A percentile compares a stretch with the other conserved stretches of the same genome.
Evolutionary conservation across 305 asterid species (phyloP).

Genomic region (Fraxinus nigra): DNA sequence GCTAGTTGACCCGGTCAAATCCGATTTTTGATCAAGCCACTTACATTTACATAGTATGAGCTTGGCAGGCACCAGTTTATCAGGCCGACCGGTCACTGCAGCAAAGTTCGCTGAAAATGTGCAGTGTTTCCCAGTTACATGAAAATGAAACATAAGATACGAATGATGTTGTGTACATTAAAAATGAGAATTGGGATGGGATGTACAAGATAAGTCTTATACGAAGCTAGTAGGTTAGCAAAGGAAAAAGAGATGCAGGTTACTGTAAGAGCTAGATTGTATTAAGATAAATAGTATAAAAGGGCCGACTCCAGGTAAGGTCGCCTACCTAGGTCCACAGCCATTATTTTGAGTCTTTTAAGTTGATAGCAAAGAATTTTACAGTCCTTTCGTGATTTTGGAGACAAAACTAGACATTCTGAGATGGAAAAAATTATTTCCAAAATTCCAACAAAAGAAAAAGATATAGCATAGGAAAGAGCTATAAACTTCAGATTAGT

Average conservation of each 20-base stretch:
- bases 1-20: no score
- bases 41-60: no score
- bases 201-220: background rate
- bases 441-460: background rate
- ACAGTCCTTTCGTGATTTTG: background rate
- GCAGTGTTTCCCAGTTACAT: background rate
- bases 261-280: background rate
- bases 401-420: background rate
- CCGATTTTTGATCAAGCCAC: no score
- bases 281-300: background rate
- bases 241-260: background rate
- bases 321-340: background rate
- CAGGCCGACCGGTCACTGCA: background rate
- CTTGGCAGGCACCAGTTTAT: no score
- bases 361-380: background rate
- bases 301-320: background rate
- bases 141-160: background rate
- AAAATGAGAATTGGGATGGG: background rate
- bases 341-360: background rate
- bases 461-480: background rate
- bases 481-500: background rate
- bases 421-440: background rate
- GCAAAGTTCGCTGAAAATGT: background rate
- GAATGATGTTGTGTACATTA: background rate
- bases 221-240: background rate